Evolutionary conservation across 1,284 basidiomycete species (phyloP), one percentile per base, ranked within the genome.

Genomic region (Phlebopus sp.): DNA sequence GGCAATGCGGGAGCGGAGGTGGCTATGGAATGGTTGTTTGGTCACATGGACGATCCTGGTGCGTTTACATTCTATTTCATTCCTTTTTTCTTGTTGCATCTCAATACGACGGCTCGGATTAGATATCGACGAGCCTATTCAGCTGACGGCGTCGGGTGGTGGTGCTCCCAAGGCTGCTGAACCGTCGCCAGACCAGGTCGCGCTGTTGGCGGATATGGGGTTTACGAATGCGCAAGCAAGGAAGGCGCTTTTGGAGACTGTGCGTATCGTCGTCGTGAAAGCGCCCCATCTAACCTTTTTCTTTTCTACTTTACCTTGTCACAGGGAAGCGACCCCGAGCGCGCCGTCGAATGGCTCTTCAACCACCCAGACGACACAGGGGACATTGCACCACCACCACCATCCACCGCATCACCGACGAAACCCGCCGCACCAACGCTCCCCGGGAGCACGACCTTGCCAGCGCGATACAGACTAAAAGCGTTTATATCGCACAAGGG

Each of bases 401-500:
- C 59, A 1, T 39, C 70, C 9, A 38, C 66, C 6, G 45, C 60
- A 2, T 39, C 59, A 15, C 39, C 31, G 5, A 41, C 46, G 42
- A 36, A 39, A n/a, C 27, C 10, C 25, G 5, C 8, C 25, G 5
- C 25, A 25, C 25, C 25, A 25, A 25, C 29, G 1, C 37, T n/a
- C 1, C 44, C 58, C n/a, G 58, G 57, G 36, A 58, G 57, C 34
- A 32, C 50, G 1, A 32, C 37, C 4, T 32, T 93, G 0, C 95
- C 95, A 0, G 92, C 87, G 1, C 70, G 69, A 14, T 98, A 93
- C 71, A 73, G 73, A 34, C 78, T 97, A 27, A 92, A 93, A 66
- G 90, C 90, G 8, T 98, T 98, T 72, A 85, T 99, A 60, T 97
- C 93, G 47, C 96, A 99, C 75, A 98, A 97, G 60, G 96, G 95